These are phyloP conservation scores for Phytophthora uliginosa DNA, from an alignment of 352 stramenopile genomes.

Conservation along the genomic window DNA sequence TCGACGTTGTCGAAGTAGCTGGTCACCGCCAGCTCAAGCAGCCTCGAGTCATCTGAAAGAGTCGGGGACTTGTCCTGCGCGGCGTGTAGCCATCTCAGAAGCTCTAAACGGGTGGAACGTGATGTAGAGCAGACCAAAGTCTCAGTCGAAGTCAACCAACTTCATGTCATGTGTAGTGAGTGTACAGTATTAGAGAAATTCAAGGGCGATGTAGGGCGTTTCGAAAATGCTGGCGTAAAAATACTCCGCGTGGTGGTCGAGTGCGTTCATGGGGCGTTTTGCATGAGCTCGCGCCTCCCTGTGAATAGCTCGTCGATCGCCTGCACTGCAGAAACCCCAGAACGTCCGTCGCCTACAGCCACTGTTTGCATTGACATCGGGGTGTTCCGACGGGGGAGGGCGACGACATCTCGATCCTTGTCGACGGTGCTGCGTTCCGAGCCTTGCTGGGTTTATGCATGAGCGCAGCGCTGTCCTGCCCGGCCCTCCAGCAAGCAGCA, in stretches of 20 bases:
- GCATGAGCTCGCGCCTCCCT: constrained; percentile 17
- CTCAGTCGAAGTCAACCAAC: too few species aligned
- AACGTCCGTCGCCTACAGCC: background rate
- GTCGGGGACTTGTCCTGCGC: constrained; percentile 31
- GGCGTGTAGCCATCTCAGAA: constrained; percentile 41
- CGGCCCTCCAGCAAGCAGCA: constrained; percentile 33
- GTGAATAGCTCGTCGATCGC: constrained; percentile 22
- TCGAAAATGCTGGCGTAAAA: constrained; percentile 30
- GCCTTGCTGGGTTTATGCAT: constrained; percentile 42
- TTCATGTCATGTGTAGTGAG: too few species aligned
- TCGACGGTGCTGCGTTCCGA: constrained; percentile 12
- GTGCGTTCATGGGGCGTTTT: constrained; percentile 21
- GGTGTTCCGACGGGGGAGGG: background rate
- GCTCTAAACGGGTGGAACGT: background rate
- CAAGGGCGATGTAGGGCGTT: constrained; percentile 18
- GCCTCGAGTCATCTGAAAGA: constrained; percentile 7
- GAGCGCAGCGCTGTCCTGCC: constrained; percentile 20
- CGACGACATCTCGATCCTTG: constrained; percentile 8
- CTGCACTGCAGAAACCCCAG: constrained; percentile 29
- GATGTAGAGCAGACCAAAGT: too few species aligned
- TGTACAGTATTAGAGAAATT: too few species aligned
- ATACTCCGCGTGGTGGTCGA: constrained; percentile 21
- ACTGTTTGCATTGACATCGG: constrained; percentile 3
- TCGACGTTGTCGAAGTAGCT: constrained; percentile 46
- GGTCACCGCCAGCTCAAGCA: constrained; percentile 31